Conservation (phyloP, 2,329 filamentous ascomycete genomes). For the Diplodia mutila region DNA sequence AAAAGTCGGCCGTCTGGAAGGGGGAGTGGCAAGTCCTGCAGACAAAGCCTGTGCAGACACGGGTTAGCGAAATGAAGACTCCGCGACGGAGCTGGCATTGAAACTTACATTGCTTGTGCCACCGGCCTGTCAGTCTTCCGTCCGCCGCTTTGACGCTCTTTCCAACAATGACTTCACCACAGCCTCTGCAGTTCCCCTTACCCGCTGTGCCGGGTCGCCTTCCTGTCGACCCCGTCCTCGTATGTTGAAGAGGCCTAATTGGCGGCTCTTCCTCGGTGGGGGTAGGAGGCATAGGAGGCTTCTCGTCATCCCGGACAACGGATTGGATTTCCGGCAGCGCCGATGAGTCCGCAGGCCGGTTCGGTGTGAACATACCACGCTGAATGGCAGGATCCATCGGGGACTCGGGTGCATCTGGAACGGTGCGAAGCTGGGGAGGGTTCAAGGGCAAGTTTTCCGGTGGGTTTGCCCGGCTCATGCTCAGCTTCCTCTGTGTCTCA, state of each 20-base stretch:
- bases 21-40: slow-evolving; percentile 81
- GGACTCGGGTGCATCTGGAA: slow-evolving; percentile 39
- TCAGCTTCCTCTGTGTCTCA: slow-evolving; percentile 31
- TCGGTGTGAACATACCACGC: slow-evolving; percentile 34
- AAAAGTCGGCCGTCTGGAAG: slow-evolving; percentile 88
- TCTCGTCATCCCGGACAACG: slow-evolving; percentile 5
- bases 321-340: slow-evolving; percentile 23
- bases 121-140: slow-evolving; percentile 86
- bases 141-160: slow-evolving; percentile 95
- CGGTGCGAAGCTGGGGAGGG: slow-evolving; percentile 29
- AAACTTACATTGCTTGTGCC: slow-evolving; percentile 78
- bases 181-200: slow-evolving; percentile 83
- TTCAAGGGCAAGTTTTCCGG: slow-evolving; percentile 16
- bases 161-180: slow-evolving; percentile 74
- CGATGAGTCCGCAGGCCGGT: slow-evolving; percentile 27
- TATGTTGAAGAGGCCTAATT: slow-evolving; percentile 31
- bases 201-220: slow-evolving; percentile 32
- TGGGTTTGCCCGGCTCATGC: slow-evolving; percentile 22
- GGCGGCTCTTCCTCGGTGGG: slow-evolving; percentile 1
- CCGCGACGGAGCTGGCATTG: background rate
- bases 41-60: slow-evolving; percentile 62
- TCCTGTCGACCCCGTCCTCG: slow-evolving; percentile 27
- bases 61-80: slow-evolving; percentile 25
- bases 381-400: slow-evolving; percentile 48
- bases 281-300: slow-evolving; percentile 26